Evolutionary conservation across 106 monocot species (phyloP), one percentile per base, ranked within the genome.

Genomic region (Hemerocallis citrina): DNA sequence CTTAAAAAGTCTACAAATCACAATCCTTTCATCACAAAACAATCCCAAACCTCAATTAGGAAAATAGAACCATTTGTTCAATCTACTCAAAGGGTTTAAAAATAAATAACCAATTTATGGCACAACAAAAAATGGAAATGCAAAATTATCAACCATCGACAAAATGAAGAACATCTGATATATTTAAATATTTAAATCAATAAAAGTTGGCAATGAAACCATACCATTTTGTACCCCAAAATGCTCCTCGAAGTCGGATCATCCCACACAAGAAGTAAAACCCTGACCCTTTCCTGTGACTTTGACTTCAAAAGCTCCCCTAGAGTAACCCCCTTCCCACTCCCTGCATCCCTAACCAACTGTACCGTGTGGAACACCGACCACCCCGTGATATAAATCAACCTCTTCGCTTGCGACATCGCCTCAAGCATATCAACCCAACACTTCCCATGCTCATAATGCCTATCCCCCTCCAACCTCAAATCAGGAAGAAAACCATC

Each of bases 161-260:
- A n/a, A n/a, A n/a, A n/a, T n/a, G n/a, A n/a, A n/a, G n/a, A n/a
- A n/a, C n/a, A n/a, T n/a, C n/a, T n/a, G n/a, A n/a, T n/a, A n/a
- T n/a, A n/a, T n/a, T n/a, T n/a, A n/a, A n/a, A n/a, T n/a, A n/a
- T n/a, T n/a, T n/a, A n/a, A n/a, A n/a, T n/a, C n/a, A n/a, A n/a
- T n/a, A n/a, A n/a, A n/a, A n/a, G n/a, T n/a, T n/a, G n/a, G 23
- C n/a, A 41, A 65, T 64, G 52, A 60, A 48, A 10, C 24, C 49
- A 67, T 77, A 86, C 94, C 17, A 68, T 83, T 52, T 71, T 44
- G 58, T 72, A 68, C 14, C 86, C 89, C 48, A 95, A 67, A 64
- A 95, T 71, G 45, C 51, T 89, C 57, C 86, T 74, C 6, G 94
- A 95, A 45, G 94, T 95, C 14, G 94, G 94, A 84, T 95, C 94